phyloP scores from a whole-genome alignment of 345 rosid species.

The Streptanthus diversifolius region DNA sequence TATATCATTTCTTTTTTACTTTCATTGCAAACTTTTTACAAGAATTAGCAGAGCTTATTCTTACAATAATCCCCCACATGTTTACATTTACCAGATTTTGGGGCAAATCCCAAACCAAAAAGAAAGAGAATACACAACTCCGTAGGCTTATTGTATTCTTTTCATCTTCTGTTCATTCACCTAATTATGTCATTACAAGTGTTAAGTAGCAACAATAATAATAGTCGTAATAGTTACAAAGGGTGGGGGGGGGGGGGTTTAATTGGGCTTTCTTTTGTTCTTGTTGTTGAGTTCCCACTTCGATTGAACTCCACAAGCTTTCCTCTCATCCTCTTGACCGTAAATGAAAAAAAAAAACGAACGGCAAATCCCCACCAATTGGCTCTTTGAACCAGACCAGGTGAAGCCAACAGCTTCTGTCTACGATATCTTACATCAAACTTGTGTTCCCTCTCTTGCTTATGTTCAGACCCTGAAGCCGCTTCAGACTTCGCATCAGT shows the following conservation, averaged over 20 bases:
- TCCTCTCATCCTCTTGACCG: conserved; percentile 33
- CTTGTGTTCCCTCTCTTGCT: conserved; percentile 40
- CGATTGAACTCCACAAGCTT: conserved; percentile 76
- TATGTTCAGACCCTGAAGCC: conserved; percentile 47
- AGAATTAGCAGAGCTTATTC: conserved; percentile 19
- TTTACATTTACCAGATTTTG: conserved; percentile 28
- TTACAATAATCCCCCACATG: conserved; percentile 29
- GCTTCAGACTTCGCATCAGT: conserved; percentile 65
- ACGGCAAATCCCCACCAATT: conserved; percentile 19
- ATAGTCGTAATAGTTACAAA: conserved; percentile 39
- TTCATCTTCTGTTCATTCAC: conserved; percentile 22
- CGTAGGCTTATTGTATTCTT: conserved; percentile 1
- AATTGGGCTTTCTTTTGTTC: conserved; percentile 33
- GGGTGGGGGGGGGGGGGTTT: not conserved
- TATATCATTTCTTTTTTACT: not conserved
- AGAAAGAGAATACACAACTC: not conserved
- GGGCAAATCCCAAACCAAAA: conserved; percentile 17
- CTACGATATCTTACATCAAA: conserved; percentile 38
- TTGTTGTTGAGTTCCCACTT: conserved; percentile 85
- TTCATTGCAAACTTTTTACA: conserved; percentile 6
- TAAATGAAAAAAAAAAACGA: not conserved
- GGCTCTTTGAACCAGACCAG: conserved; percentile 66
- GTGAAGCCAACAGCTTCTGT: conserved; percentile 27
- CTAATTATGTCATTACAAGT: conserved; percentile 25
- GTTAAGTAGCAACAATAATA: conserved; percentile 3